A percentile compares a stretch with the other conserved stretches of the same genome.
Evolutionary conservation across 2,329 filamentous ascomycete genomes (phyloP).

Genomic region (Grosmannia clavigera): DNA sequence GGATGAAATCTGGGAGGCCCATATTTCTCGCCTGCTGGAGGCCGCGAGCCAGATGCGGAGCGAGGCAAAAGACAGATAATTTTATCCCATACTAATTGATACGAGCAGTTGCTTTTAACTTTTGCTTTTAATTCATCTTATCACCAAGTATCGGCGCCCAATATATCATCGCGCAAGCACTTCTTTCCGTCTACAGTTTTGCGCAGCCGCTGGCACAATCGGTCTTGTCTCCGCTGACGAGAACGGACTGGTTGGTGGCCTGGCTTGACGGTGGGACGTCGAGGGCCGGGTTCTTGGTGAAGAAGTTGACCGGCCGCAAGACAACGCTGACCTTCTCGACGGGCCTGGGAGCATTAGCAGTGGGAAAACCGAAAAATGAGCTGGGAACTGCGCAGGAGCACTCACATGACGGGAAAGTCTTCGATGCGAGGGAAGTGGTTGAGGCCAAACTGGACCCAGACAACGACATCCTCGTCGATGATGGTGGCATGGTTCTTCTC

Average conservation of each 20-base stretch:
- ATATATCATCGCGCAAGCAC: too few species aligned
- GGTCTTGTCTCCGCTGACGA: neutral
- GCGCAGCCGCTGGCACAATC: neutral
- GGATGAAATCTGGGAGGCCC: too few species aligned
- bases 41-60: too few species aligned
- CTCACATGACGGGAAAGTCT: constrained; percentile 53
- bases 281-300: constrained; percentile 3
- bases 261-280: constrained; percentile 4
- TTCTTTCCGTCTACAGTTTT: neutral
- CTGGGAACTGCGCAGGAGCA: too few species aligned
- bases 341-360: neutral
- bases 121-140: too few species aligned
- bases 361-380: neutral
- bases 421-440: constrained; percentile 54
- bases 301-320: constrained; percentile 7
- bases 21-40: too few species aligned
- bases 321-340: constrained; percentile 3
- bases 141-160: too few species aligned
- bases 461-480: constrained; percentile 19
- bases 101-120: too few species aligned
- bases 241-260: neutral
- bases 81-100: too few species aligned
- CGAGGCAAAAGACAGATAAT: too few species aligned
- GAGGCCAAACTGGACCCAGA: constrained; percentile 47
- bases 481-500: constrained; percentile 18